Evolutionary conservation across 345 rosid genomes (phyloP).

Genomic region (Salix arbutifolia): DNA sequence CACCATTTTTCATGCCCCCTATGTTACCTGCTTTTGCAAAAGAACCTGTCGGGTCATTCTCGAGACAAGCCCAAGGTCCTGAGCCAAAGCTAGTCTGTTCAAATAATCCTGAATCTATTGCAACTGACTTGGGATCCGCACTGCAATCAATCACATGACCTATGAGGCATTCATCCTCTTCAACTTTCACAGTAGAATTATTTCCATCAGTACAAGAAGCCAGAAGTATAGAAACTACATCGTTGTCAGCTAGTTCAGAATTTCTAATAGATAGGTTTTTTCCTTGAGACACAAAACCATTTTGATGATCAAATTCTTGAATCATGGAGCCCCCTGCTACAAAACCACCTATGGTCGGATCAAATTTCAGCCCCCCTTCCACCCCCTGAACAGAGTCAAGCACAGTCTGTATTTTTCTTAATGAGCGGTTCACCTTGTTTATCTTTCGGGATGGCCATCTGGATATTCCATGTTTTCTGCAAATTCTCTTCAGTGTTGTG

Average conservation of each 20-base stretch:
- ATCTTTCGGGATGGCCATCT: conserved; percentile 98
- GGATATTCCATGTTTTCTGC: conserved; percentile 86
- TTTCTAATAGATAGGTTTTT: conserved; percentile 15
- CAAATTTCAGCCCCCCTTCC: conserved; percentile 72
- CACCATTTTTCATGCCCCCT: conserved; percentile 20
- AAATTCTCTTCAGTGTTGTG: conserved; percentile 87
- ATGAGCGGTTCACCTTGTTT: conserved; percentile 78
- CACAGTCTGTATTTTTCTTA: conserved; percentile 74
- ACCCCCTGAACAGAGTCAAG: conserved; percentile 87
- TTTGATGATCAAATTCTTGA: conserved; percentile 43
- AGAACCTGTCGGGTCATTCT: conserved; percentile 24
- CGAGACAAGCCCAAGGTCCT: conserved; percentile 32
- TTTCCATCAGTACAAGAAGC: conserved; percentile 19
- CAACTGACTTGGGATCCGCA: conserved; percentile 29
- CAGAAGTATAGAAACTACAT: conserved; percentile 11
- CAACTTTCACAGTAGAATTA: conserved; percentile 43
- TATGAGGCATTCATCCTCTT: conserved; percentile 40
- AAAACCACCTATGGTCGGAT: conserved; percentile 65
- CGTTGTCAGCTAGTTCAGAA: conserved; percentile 21
- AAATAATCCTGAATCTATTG: conserved; percentile 25
- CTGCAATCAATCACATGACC: conserved; percentile 22
- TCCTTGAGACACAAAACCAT: conserved; percentile 24
- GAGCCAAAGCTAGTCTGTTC: conserved; percentile 18
- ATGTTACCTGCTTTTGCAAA: conserved; percentile 15
- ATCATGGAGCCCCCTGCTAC: conserved; percentile 48